Evolutionary conservation across 352 stramenopile genomes (phyloP).

Genomic region (Peronosclerospora sorghi): DNA sequence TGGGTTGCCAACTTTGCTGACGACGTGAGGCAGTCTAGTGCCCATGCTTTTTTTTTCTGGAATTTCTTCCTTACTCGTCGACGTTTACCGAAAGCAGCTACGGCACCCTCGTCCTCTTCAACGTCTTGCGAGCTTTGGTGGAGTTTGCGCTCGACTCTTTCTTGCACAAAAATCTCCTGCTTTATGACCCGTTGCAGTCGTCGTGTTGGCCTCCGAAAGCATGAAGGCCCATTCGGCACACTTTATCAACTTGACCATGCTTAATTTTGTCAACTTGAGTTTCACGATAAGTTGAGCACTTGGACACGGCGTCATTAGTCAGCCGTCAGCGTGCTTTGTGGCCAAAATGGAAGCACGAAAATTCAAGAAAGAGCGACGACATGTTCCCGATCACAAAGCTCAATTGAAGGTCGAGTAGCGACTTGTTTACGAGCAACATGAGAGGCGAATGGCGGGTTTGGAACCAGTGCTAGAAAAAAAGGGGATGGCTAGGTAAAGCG

Average conservation of each 20-base stretch:
- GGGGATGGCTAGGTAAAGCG: constrained; percentile 84
- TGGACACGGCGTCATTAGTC: constrained; percentile 90
- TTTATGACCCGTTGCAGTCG: constrained; percentile 84
- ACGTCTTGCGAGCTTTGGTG: constrained; percentile 73
- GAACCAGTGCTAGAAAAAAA: constrained; percentile 91
- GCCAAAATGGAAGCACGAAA: constrained; percentile 85
- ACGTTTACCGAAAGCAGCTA: constrained; percentile 89
- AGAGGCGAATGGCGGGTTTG: constrained; percentile 87
- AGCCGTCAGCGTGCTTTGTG: constrained; percentile 70
- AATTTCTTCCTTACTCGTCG: constrained; percentile 94
- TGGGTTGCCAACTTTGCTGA: constrained; percentile 84
- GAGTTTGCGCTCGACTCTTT: constrained; percentile 79
- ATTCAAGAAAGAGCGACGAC: constrained; percentile 53
- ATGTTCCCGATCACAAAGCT: constrained; percentile 88
- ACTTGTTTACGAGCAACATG: constrained; percentile 90
- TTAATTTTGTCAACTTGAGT: constrained; percentile 90
- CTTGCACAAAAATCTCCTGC: constrained; percentile 87
- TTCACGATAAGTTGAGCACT: constrained; percentile 87
- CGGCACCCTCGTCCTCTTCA: constrained; percentile 84
- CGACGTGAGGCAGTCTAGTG: constrained; percentile 72
- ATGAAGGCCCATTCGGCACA: constrained; percentile 90
- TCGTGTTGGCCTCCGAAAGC: constrained; percentile 85
- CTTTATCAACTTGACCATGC: constrained; percentile 92
- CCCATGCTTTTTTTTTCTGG: constrained; percentile 91
- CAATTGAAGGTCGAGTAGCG: constrained; percentile 87